Base-by-base conservation (phyloP, 2,329 filamentous ascomycete genomes). In the Penicillium palitans region DNA sequence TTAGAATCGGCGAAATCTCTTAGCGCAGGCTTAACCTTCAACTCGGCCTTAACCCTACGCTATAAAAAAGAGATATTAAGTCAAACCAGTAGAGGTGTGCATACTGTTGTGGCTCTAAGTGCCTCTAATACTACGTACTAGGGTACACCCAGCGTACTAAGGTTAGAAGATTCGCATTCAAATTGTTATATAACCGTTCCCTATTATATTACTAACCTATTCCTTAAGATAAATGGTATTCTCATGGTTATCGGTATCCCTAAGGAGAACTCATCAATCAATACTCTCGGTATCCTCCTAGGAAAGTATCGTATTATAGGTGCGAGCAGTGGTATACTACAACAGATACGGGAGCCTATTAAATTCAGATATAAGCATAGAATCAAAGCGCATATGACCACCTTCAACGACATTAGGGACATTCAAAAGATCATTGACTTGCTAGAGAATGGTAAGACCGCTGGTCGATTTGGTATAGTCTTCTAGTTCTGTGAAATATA, bases 311-410 rank as follows among this genome's bases (percentile, higher is more conserved):
- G 39, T 10, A 40, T 40, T 5, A 21, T 40, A n/a, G 39, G 39
- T 40, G n/a, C n/a, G 12, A 40, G 39, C 39, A 40, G 39, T 40
- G 40, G 41, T 47, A 54, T 42, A 25, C 41, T 33, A 4, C 52
- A 47, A 31, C 33, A 54, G 27, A 47, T 41, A 42, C 27, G 52
- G 7, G 52, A 54, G 33, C 52, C 21, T 21, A 54, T 46, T 29
- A 4, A 46, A 33, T 54, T 48, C 24, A 54, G 52, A 19, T 13
- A 54, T 42, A 6, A 54, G 42, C 52, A 54, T 54, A 42, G 52
- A 5, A 54, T 47, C 33, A 46, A 54, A 24, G 52, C 33, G n/a
- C 52, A 54, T 19, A 27, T 54, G 41, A 46, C 52, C 3, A 54
- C 52, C 17, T 45, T 54, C 19, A 25, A 24, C 52, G 29, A 54